Conservation (phyloP, 805 yeast genomes). For the Sugiyamaella valdiviana region DNA sequence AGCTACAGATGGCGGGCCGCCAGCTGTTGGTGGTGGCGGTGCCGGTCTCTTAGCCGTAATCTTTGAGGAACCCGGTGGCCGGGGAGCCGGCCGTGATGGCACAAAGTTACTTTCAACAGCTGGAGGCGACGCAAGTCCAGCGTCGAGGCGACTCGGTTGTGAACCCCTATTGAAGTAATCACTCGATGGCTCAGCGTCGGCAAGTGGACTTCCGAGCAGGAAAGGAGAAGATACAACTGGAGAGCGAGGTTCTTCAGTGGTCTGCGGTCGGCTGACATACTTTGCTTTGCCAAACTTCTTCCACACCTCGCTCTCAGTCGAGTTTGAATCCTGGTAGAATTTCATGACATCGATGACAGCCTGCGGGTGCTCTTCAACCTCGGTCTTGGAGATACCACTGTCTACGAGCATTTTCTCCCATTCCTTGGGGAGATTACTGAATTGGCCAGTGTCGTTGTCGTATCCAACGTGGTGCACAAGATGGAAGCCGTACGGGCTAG, state of each 20-base stretch:
- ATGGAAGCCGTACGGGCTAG: constrained; percentile 86
- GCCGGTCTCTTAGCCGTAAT: constrained; percentile 3
- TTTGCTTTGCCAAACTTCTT: constrained; percentile 25
- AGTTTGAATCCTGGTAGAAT: constrained; percentile 44
- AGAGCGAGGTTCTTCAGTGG: not conserved
- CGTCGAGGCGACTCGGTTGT: not conserved
- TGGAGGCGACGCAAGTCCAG: not conserved
- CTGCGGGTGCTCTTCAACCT: constrained; percentile 87
- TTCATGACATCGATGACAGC: constrained; percentile 90
- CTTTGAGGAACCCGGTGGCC: constrained; percentile 21
- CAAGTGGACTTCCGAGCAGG: not conserved
- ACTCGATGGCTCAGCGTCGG: not conserved
- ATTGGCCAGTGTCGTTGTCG: constrained; percentile 76
- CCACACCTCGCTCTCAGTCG: constrained; percentile 27
- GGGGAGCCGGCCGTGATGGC: constrained; percentile 31
- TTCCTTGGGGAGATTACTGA: constrained; percentile 85
- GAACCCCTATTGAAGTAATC: not conserved
- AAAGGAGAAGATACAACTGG: not conserved
- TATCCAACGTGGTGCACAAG: constrained; percentile 95
- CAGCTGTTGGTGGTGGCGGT: constrained; percentile 10
- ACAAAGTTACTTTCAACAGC: constrained; percentile 12
- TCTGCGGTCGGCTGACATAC: not conserved
- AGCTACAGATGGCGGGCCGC: constrained; percentile 8
- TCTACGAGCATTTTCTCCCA: constrained; percentile 84
- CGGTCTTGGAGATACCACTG: constrained; percentile 80